Conservation (phyloP, 371 early-diverging fungal genomes). For the Mortierella sp. region DNA sequence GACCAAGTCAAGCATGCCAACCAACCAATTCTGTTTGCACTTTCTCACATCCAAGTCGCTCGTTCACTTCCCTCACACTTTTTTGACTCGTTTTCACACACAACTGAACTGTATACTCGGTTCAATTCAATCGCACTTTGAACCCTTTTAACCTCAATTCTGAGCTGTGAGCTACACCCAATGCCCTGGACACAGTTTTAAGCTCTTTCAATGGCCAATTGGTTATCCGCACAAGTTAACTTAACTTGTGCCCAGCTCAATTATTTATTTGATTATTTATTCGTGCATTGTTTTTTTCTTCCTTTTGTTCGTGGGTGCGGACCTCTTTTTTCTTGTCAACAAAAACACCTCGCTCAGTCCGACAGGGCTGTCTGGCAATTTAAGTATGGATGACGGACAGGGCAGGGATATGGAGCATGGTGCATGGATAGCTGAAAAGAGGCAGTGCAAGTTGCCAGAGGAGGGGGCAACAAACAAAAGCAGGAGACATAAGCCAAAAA, state of each 20-base stretch:
- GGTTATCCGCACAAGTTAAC: neutral
- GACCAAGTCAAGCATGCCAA: neutral
- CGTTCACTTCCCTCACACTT: neutral
- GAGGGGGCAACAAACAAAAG: neutral
- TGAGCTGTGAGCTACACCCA: neutral
- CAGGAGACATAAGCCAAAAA: neutral
- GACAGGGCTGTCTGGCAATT: conserved; percentile 1
- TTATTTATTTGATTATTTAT: neutral
- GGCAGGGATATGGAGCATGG: neutral
- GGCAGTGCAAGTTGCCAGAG: neutral
- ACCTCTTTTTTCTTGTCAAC: neutral
- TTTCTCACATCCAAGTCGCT: neutral
- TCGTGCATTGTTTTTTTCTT: neutral
- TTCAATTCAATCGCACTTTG: conserved; percentile 9
- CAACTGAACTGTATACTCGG: neutral
- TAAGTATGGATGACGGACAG: neutral
- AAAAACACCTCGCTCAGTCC: neutral
- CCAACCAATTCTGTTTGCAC: neutral
- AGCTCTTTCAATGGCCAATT: too few species aligned
- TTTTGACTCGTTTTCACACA: neutral
- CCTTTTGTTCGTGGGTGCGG: neutral
- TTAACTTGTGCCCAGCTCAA: conserved; percentile 5
- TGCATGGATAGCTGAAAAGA: neutral
- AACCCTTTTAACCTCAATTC: conserved; percentile 10
- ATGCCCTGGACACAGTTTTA: neutral